phyloP scores from a whole-genome alignment of 176 grass and related monocot species.

The Echinochloa phyllopogon region DNA sequence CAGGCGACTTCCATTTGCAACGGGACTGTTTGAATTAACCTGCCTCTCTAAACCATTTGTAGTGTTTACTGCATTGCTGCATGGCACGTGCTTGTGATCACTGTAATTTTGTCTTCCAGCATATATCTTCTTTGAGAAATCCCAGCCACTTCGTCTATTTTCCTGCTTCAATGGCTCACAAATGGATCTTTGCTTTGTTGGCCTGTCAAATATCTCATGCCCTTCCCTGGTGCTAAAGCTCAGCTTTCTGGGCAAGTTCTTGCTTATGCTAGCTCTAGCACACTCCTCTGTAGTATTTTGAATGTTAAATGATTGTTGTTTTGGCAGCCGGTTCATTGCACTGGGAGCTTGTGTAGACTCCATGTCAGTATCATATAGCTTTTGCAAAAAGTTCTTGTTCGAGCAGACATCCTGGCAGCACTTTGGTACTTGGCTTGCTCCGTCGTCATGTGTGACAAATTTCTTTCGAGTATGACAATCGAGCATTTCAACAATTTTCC shows the following conservation, averaged over 20 bases:
- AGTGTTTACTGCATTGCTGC: neutral
- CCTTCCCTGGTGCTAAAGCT: constrained; percentile 11
- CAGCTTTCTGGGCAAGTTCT: constrained; percentile 24
- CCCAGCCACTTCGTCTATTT: constrained; percentile 20
- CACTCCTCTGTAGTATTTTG: constrained; percentile 20
- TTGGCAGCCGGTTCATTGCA: constrained; percentile 1
- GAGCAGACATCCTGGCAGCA: constrained; percentile 20
- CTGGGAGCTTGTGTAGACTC: constrained; percentile 15
- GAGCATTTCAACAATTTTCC: constrained; percentile 27
- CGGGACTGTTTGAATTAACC: neutral
- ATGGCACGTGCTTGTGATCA: constrained; percentile 3
- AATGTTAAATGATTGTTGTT: constrained; percentile 24
- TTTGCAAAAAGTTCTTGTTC: constrained; percentile 38
- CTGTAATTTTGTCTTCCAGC: constrained; percentile 29
- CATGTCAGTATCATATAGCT: constrained; percentile 6
- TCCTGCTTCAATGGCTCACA: constrained; percentile 25
- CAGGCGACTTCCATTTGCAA: constrained; percentile 10
- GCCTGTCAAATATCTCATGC: neutral
- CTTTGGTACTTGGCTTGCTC: constrained; percentile 32
- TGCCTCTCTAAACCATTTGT: constrained; percentile 12
- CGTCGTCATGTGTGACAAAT: constrained; percentile 7
- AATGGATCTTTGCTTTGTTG: constrained; percentile 1
- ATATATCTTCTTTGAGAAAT: constrained; percentile 35
- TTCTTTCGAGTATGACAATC: constrained; percentile 23
- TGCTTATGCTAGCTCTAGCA: neutral